Percentiles rank a stretch among this genome's conserved stretches.
Conservation (phyloP, 164 flowering plant species). For the Dillenia turbinata region DNA sequence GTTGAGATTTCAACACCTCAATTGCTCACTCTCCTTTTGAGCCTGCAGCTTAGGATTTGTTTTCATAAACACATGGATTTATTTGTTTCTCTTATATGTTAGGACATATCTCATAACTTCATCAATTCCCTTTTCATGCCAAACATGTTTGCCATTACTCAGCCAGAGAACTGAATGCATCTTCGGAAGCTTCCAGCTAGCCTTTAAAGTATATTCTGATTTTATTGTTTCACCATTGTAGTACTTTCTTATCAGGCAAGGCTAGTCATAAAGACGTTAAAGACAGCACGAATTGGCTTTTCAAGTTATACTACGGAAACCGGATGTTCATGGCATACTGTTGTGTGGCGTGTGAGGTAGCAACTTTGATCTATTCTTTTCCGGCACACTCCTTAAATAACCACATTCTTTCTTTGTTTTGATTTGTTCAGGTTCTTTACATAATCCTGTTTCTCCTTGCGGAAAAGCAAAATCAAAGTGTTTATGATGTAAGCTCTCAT, state of each 20-base stretch:
- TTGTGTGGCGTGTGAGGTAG: slow-evolving; percentile 92
- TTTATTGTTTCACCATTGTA: slow-evolving; percentile 25
- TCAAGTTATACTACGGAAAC: slow-evolving; percentile 77
- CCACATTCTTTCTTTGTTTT: slow-evolving; percentile 1
- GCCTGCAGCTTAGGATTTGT: no score
- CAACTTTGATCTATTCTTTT: not conserved
- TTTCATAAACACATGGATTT: not conserved
- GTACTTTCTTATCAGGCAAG: slow-evolving; percentile 84
- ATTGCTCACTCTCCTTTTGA: no score
- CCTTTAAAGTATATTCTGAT: not conserved
- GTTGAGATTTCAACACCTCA: no score
- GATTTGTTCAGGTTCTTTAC: slow-evolving; percentile 72
- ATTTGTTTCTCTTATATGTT: not conserved
- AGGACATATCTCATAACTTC: not conserved
- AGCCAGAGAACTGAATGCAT: not conserved
- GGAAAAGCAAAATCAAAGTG: slow-evolving; percentile 37
- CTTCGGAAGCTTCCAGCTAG: not conserved
- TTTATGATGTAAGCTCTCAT: slow-evolving; percentile 48
- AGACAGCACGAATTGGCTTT: slow-evolving; percentile 89
- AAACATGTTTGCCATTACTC: not conserved
- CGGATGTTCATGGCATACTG: slow-evolving; percentile 88
- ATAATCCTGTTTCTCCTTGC: slow-evolving; percentile 68
- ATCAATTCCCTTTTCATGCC: not conserved
- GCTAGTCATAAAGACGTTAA: slow-evolving; percentile 94
- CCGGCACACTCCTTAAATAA: not conserved